phyloP scores from a whole-genome alignment of 2,329 filamentous ascomycete genomes.

The Fusarium begoniae region DNA sequence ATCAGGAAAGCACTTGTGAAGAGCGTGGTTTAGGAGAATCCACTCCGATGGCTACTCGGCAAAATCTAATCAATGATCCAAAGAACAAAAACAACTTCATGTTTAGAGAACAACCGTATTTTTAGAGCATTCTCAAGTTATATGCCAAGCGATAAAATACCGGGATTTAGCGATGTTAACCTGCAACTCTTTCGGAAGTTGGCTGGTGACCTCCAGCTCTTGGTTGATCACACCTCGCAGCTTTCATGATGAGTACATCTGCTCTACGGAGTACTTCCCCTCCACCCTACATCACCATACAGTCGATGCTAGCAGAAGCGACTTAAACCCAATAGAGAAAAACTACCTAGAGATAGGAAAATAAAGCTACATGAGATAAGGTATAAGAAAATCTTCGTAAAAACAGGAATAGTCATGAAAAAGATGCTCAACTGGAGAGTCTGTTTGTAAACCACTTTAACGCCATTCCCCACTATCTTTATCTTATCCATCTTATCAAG shows the following conservation, averaged over 20 bases:
- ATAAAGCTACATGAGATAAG: too few relatives aligned
- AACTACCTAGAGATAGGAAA: neutral
- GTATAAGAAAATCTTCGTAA: rapidly evolving
- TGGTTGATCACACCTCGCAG: neutral
- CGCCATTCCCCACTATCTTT: neutral
- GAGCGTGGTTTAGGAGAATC: too few relatives aligned
- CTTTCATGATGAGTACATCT: neutral
- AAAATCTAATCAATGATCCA: too few relatives aligned
- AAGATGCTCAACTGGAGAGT: neutral
- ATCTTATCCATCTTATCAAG: conserved; percentile 33
- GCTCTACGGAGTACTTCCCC: too few relatives aligned
- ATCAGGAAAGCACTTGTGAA: too few relatives aligned
- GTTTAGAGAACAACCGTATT: too few relatives aligned
- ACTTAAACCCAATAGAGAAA: rapidly evolving
- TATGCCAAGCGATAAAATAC: rapidly evolving
- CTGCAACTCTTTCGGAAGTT: rapidly evolving
- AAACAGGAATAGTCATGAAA: neutral
- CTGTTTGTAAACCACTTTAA: neutral
- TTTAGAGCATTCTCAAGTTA: too few relatives aligned
- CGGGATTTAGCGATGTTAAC: rapidly evolving
- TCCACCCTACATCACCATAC: too few relatives aligned
- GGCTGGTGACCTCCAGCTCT: neutral
- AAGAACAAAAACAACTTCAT: too few relatives aligned
- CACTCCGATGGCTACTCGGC: too few relatives aligned
- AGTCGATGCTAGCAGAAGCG: rapidly evolving